Percentiles rank a stretch among this genome's conserved stretches.
Evolutionary conservation across 257 asterid genomes (phyloP).

Genomic region (Solanum clarkiae): DNA sequence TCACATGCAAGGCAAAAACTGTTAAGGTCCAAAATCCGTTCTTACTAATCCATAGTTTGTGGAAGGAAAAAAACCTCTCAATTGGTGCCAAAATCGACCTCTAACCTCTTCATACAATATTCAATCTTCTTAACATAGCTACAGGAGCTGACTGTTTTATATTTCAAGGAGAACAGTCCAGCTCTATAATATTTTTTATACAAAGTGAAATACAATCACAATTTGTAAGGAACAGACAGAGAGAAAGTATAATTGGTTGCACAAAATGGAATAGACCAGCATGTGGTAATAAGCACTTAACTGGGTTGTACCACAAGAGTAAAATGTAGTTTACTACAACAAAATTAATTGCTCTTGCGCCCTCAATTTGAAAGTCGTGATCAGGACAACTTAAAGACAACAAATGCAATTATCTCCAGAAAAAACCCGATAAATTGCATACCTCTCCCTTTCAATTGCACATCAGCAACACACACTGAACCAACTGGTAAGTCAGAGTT

Average conservation of each 20-base stretch:
- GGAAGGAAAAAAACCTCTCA: neutral
- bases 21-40: neutral
- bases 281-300: neutral
- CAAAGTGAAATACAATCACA: neutral
- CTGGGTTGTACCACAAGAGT: neutral
- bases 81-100: neutral
- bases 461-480: conserved; percentile 77
- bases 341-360: neutral
- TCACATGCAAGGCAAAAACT: neutral
- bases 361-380: neutral
- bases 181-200: neutral
- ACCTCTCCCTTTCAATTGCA: conserved; percentile 96
- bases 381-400: too few relatives aligned
- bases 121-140: neutral
- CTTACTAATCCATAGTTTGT: neutral
- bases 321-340: neutral
- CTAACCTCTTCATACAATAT: neutral
- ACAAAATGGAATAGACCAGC: neutral
- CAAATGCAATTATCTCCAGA: neutral
- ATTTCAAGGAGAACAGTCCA: neutral
- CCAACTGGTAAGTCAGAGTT: conserved; percentile 70
- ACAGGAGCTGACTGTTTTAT: neutral
- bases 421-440: neutral
- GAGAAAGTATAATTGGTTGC: neutral
- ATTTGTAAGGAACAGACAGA: neutral